phyloP scores from a whole-genome alignment of 1,139 yeast species.

The Zygosaccharomyces sapae region DNA sequence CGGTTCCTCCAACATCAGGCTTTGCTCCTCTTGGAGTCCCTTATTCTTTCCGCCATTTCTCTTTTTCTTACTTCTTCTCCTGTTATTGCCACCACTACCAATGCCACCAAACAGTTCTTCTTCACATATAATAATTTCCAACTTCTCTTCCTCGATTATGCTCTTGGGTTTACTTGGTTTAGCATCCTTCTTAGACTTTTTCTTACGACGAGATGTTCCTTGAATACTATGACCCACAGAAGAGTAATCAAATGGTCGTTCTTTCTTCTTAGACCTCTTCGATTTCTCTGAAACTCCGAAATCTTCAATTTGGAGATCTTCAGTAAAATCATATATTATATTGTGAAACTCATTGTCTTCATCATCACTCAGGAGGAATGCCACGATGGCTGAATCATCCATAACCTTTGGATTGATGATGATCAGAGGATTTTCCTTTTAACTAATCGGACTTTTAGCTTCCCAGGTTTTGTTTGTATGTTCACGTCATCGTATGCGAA shows the following conservation, averaged over 20 bases:
- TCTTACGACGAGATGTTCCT: not conserved
- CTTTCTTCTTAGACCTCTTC: not conserved
- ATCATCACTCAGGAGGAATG: constrained; percentile 8
- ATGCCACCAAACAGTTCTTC: constrained; percentile 1
- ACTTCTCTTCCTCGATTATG: not conserved
- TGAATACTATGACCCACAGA: not conserved
- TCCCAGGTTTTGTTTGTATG: no score
- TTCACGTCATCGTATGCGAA: no score
- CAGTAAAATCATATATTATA: not conserved
- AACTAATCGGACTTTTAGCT: no score
- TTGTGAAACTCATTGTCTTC: not conserved
- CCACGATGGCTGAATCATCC: constrained; percentile 10
- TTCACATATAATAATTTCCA: not conserved
- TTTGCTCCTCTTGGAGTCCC: not conserved
- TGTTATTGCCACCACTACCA: not conserved
- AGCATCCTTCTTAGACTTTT: not conserved
- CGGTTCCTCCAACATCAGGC: not conserved
- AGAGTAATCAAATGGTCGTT: not conserved
- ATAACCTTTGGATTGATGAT: not conserved
- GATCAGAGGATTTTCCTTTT: not conserved
- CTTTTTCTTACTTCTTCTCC: not conserved
- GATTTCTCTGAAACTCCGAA: not conserved
- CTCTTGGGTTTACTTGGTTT: not conserved
- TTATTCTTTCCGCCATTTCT: not conserved
- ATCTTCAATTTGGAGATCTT: not conserved